phyloP scores from a whole-genome alignment of 73 alveolate species.

The Paramecium tetraurelia region DNA sequence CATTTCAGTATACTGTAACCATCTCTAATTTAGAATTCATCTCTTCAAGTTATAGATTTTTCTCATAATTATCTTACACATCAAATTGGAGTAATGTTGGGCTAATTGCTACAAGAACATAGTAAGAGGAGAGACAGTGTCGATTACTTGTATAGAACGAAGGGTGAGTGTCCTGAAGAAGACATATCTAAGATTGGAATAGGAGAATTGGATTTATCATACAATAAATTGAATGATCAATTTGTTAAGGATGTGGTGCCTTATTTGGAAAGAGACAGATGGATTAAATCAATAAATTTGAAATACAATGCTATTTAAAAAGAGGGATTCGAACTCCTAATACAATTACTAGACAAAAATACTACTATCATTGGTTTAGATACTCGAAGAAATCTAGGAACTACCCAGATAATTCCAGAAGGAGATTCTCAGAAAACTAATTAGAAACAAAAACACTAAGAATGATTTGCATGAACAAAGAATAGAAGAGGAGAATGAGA shows the following conservation, averaged over 20 bases:
- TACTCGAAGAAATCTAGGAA: background rate
- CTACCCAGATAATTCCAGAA: background rate
- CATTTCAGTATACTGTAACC: background rate
- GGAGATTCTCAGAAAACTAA: background rate
- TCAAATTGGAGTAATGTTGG: background rate
- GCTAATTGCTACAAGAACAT: constrained; percentile 6
- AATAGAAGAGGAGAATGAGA: background rate
- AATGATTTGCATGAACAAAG: background rate
- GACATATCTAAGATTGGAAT: constrained; percentile 32
- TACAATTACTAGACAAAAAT: background rate
- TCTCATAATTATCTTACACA: background rate
- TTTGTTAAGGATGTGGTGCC: constrained; percentile 10
- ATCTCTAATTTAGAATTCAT: background rate
- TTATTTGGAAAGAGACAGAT: constrained; percentile 7
- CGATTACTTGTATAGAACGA: background rate
- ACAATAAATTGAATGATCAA: constrained; percentile 29
- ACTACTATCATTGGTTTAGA: background rate
- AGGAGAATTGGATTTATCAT: background rate
- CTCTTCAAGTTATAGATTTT: background rate
- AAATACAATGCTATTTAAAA: constrained; percentile 1
- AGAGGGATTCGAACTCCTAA: constrained; percentile 9
- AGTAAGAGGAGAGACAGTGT: background rate
- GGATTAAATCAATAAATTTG: constrained; percentile 1
- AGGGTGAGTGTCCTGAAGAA: constrained; percentile 32
- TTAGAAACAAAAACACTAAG: background rate